These are phyloP conservation scores for Curvularia sp. DNA, from an alignment of 2,329 filamentous ascomycete genomes.

Conservation along the genomic window DNA sequence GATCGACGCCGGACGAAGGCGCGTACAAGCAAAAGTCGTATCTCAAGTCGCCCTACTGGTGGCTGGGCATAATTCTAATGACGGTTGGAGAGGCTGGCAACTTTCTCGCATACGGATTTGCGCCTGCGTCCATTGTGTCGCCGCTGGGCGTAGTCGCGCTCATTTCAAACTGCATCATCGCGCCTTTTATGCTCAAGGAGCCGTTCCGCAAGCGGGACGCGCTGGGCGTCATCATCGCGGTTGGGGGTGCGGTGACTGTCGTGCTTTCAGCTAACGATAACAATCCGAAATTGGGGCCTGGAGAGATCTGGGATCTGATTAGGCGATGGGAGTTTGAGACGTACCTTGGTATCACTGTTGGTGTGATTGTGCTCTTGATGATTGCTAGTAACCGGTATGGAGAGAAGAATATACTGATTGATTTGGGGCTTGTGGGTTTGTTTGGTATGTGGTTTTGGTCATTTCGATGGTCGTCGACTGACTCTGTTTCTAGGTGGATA, in stretches of 20 bases:
- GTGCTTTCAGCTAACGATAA: slow-evolving; percentile 89
- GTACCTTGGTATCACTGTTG: slow-evolving; percentile 79
- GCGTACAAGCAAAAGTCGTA: slow-evolving; percentile 70
- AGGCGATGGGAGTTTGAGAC: slow-evolving; percentile 88
- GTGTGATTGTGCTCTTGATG: slow-evolving; percentile 78
- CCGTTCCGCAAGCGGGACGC: slow-evolving; percentile 83
- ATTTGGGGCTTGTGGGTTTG: slow-evolving; percentile 88
- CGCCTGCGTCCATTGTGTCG: slow-evolving; percentile 95
- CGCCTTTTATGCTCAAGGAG: slow-evolving; percentile 92
- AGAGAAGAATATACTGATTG: slow-evolving; percentile 85
- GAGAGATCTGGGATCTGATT: slow-evolving; percentile 89
- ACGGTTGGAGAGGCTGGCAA: slow-evolving; percentile 92
- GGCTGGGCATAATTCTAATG: slow-evolving; percentile 92
- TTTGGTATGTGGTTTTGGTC: slow-evolving; percentile 70
- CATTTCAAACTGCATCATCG: slow-evolving; percentile 96
- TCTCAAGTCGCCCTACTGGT: slow-evolving; percentile 93
- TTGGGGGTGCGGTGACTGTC: slow-evolving; percentile 87
- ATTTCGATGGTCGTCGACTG: slow-evolving; percentile 12
- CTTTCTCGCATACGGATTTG: slow-evolving; percentile 96
- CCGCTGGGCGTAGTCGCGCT: slow-evolving; percentile 96
- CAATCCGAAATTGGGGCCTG: slow-evolving; percentile 88
- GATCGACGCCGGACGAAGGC: slow-evolving; percentile 33
- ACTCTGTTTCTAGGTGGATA: slow-evolving; percentile 71
- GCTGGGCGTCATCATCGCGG: slow-evolving; percentile 84
- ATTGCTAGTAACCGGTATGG: slow-evolving; percentile 84